A percentile compares a stretch with the other conserved stretches of the same genome.
phyloP scores from a whole-genome alignment of 2,329 filamentous ascomycete species.

The Talaromyces sp. region DNA sequence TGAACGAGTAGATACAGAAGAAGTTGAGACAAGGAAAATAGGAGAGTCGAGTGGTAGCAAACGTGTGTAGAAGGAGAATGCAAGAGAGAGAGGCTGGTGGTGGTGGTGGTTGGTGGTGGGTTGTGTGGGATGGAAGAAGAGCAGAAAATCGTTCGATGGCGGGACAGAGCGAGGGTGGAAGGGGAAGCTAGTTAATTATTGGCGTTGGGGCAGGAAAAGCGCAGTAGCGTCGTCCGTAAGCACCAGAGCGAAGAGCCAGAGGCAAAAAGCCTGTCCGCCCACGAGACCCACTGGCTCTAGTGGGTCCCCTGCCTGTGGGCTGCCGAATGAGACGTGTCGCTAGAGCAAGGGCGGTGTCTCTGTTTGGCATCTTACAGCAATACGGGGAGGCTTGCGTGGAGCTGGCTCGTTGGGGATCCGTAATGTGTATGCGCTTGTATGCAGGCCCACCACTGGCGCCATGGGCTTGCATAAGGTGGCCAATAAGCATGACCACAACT shows the following conservation, averaged over 20 bases:
- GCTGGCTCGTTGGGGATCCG: background rate
- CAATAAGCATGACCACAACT: background rate
- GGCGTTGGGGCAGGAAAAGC: slow-evolving; percentile 6
- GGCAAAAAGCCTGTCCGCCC: background rate
- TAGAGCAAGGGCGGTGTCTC: background rate
- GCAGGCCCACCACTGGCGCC: background rate
- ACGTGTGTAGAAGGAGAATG: background rate
- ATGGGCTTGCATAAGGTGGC: background rate
- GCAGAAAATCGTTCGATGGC: slow-evolving; percentile 9
- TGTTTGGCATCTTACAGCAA: background rate
- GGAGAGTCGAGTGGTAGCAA: background rate
- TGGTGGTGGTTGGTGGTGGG: slow-evolving; percentile 1
- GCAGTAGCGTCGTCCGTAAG: background rate
- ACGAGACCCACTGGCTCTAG: background rate
- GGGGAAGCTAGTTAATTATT: slow-evolving; percentile 14
- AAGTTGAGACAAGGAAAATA: background rate
- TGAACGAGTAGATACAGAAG: background rate
- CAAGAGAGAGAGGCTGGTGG: slow-evolving; percentile 7
- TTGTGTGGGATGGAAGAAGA: slow-evolving; percentile 2
- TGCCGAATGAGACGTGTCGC: background rate
- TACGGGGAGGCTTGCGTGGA: background rate
- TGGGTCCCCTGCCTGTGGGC: background rate
- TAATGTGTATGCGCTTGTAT: slow-evolving; percentile 3
- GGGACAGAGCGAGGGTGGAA: slow-evolving; percentile 13
- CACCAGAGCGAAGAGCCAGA: background rate